Conservation (phyloP, 257 asterid species). For the Solanum appendiculatum region DNA sequence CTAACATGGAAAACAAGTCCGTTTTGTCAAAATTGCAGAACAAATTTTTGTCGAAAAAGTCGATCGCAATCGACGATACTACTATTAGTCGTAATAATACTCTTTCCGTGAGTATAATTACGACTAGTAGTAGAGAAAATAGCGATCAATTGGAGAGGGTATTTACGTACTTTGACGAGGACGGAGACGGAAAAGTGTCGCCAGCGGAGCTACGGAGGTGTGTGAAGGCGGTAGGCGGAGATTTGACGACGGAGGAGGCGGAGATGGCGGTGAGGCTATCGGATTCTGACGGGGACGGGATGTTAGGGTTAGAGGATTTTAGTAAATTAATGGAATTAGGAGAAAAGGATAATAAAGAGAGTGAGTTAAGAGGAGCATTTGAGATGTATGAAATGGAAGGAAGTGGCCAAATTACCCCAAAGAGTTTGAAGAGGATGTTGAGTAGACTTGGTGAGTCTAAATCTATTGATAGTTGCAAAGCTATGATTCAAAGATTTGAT, state of each 20-base stretch:
- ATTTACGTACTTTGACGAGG: constrained; percentile 1
- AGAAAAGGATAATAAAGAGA: constrained; percentile 28
- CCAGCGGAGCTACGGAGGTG: not conserved
- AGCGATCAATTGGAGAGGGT: not conserved
- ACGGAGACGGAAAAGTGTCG: not conserved
- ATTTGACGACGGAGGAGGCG: constrained; percentile 28
- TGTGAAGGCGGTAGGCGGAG: not conserved
- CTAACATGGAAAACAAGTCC: not conserved
- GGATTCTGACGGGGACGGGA: constrained; percentile 51
- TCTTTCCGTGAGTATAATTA: not conserved
- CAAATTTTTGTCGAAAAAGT: not conserved
- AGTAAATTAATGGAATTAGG: constrained; percentile 25
- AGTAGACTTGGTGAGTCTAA: constrained; percentile 45
- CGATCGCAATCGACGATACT: not conserved
- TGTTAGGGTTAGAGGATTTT: constrained; percentile 43
- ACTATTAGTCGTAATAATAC: not conserved
- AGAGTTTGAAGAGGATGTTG: constrained; percentile 47
- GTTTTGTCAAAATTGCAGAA: not conserved
- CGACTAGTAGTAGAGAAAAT: not conserved
- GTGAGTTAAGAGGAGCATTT: constrained; percentile 38
- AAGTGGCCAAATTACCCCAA: constrained; percentile 46
- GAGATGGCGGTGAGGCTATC: constrained; percentile 26
- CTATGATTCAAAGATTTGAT: constrained; percentile 46
- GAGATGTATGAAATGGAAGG: constrained; percentile 50
- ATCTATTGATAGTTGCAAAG: constrained; percentile 33